These are phyloP conservation scores for Cunninghamia lanceolata DNA, from an alignment of 75 land plant species.

Conservation along the genomic window DNA sequence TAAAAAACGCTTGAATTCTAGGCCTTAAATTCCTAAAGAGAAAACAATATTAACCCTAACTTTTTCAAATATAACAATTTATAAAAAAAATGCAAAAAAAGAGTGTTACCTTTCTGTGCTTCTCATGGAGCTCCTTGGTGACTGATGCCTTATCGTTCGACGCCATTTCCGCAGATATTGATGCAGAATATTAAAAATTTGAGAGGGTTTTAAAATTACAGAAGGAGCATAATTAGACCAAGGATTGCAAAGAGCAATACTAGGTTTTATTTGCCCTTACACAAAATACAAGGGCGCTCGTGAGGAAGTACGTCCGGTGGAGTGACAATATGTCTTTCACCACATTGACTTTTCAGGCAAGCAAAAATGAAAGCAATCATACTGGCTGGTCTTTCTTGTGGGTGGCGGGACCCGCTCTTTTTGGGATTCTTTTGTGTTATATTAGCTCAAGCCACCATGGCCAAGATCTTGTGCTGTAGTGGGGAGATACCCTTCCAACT, in stretches of 20 bases:
- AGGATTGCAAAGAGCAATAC: no score
- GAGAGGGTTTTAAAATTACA: neutral
- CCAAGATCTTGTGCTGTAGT: no score
- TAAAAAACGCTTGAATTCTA: neutral
- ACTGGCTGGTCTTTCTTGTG: no score
- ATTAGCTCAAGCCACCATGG: no score
- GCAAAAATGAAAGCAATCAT: no score
- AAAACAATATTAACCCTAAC: neutral
- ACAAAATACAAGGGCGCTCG: neutral
- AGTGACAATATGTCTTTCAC: neutral
- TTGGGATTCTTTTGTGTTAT: no score
- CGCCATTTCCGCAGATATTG: conserved; percentile 4
- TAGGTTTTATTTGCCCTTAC: neutral
- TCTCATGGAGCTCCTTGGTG: conserved; percentile 88
- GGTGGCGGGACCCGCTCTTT: no score
- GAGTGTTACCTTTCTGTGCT: conserved; percentile 68
- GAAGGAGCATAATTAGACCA: neutral
- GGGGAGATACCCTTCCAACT: no score
- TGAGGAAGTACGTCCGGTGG: neutral
- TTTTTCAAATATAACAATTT: neutral
- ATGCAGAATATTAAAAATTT: neutral
- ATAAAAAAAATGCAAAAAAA: neutral
- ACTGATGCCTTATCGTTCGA: conserved; percentile 89
- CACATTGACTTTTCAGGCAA: neutral
- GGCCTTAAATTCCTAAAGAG: neutral